phyloP scores from a whole-genome alignment of 805 yeast genomes.

The Wickerhamomyces subpelliculosus region DNA sequence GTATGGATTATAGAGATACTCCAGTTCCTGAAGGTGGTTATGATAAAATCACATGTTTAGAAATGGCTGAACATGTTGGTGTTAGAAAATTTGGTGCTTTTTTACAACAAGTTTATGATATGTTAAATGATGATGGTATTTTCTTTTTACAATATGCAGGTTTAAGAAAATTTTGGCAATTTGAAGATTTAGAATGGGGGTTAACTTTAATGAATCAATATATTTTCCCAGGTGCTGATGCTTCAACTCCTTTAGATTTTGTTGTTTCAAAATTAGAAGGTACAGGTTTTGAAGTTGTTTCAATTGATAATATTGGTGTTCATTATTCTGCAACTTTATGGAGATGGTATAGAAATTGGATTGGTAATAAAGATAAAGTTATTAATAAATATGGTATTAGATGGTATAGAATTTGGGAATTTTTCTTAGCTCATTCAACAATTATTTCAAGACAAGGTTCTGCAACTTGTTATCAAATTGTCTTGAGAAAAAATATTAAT shows the following conservation, averaged over 20 bases:
- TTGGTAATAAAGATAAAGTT: conserved; percentile 71
- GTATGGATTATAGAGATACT: conserved; percentile 87
- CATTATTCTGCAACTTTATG: conserved; percentile 87
- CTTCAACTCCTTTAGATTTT: conserved; percentile 87
- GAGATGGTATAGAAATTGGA: conserved; percentile 95
- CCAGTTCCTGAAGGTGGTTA: conserved; percentile 66
- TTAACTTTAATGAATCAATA: conserved; percentile 85
- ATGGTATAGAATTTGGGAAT: conserved; percentile 95
- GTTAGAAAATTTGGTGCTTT: conserved; percentile 74
- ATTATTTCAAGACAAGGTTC: conserved; percentile 90
- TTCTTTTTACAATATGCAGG: conserved; percentile 89
- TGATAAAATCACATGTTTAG: conserved; percentile 84
- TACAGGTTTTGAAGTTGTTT: conserved; percentile 79
- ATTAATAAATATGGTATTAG: conserved; percentile 75
- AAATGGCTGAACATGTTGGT: conserved; percentile 97
- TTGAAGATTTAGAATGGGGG: conserved; percentile 92
- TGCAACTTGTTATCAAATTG: conserved; percentile 87
- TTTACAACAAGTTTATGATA: conserved; percentile 72
- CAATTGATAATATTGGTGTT: conserved; percentile 85
- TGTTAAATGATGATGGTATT: conserved; percentile 87
- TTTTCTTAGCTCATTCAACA: conserved; percentile 74
- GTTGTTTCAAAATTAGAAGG: conserved; percentile 72
- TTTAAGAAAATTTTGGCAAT: conserved; percentile 87
- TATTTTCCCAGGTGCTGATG: conserved; percentile 96
- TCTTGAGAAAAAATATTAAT: conserved; percentile 84